Evolutionary conservation across 1,284 basidiomycete genomes (phyloP).

Genomic region (Ganoderma lucidum): DNA sequence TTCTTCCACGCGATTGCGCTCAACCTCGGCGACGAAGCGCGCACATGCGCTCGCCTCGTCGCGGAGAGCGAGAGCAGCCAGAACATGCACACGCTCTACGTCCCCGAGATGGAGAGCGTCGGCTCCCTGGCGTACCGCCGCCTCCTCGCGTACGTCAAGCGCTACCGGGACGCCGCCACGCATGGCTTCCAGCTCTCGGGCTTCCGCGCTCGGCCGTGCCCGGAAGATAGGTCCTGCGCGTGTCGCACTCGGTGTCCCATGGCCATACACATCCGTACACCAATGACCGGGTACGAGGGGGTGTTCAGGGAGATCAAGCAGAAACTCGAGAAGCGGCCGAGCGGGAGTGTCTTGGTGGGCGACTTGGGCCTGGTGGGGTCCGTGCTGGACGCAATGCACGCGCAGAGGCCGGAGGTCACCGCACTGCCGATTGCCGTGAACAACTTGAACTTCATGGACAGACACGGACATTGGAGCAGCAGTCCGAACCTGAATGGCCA

Average conservation of each 20-base stretch:
- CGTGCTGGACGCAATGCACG: neutral
- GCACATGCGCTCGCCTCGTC: neutral
- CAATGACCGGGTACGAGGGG: neutral
- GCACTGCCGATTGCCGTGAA: neutral
- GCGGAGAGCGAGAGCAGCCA: neutral
- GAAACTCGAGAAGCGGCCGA: conserved; percentile 2
- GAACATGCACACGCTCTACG: neutral
- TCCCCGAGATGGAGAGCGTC: conserved; percentile 3
- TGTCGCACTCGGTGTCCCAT: conserved; percentile 1
- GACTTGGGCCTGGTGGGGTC: neutral
- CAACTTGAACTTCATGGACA: neutral
- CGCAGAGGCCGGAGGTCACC: neutral
- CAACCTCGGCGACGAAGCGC: neutral
- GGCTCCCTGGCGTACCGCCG: conserved; percentile 9
- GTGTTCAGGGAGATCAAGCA: conserved; percentile 4
- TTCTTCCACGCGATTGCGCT: conserved; percentile 9
- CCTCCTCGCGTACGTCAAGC: conserved; percentile 5
- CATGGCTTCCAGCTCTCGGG: neutral
- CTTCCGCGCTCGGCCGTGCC: neutral
- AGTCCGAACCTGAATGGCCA: neutral
- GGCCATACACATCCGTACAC: neutral
- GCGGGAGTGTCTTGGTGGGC: neutral
- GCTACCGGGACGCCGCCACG: neutral
- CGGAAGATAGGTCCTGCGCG: neutral
- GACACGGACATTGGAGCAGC: neutral